phyloP scores from a whole-genome alignment of 306 rosid genomes.

The Casuarina cunninghamiana region DNA sequence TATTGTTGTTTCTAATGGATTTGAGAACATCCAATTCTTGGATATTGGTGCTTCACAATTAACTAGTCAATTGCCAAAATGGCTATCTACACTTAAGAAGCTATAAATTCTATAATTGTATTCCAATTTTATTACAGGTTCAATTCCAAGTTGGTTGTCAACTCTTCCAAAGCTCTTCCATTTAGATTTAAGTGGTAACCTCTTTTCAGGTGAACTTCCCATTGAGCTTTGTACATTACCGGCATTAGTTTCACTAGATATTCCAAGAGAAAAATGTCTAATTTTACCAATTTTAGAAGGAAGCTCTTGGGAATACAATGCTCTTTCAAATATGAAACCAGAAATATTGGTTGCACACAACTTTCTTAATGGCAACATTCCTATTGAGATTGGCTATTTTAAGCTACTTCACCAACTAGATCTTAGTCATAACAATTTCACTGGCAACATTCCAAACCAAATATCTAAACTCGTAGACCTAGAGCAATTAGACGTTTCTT shows the following conservation, averaged over 20 bases:
- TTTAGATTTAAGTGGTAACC: neutral
- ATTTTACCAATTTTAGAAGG: neutral
- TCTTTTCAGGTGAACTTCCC: neutral
- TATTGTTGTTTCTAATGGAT: neutral
- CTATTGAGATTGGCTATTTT: too few species aligned
- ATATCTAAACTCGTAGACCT: slow-evolving; percentile 14
- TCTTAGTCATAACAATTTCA: neutral
- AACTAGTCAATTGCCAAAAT: neutral
- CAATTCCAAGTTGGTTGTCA: slow-evolving; percentile 8
- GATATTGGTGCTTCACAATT: neutral
- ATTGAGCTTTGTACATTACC: neutral
- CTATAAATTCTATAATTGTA: neutral
- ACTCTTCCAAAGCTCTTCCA: slow-evolving; percentile 8
- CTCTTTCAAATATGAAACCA: too few species aligned
- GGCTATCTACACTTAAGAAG: too few species aligned
- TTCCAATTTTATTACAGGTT: neutral
- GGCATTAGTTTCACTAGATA: neutral
- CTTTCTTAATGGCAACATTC: too few species aligned
- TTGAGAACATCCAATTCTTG: neutral
- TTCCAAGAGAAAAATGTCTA: neutral
- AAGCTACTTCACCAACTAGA: neutral
- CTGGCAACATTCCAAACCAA: slow-evolving; percentile 5
- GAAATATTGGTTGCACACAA: neutral
- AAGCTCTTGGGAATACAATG: too few species aligned
- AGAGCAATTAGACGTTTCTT: too few species aligned